These are phyloP conservation scores for Synchytrium microbalum DNA, from an alignment of 371 early-diverging fungal species.

Conservation along the genomic window DNA sequence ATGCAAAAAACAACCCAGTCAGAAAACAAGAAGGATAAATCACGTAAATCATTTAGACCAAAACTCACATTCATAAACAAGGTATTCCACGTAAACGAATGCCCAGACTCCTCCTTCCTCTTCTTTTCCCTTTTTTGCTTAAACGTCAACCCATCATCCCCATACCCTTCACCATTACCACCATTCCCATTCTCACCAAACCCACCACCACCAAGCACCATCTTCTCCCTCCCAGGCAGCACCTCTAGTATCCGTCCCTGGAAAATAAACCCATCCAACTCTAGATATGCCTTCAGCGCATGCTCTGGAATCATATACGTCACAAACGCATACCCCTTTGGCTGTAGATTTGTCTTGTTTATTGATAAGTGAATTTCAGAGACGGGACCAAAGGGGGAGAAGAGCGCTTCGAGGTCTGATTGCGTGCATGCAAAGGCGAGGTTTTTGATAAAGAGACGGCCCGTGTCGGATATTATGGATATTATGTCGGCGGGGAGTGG, in stretches of 20 bases:
- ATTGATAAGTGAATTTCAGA: constrained; percentile 93
- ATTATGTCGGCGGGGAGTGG: constrained; percentile 34
- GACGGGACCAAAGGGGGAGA: constrained; percentile 79
- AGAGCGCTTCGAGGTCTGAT: constrained; percentile 69
- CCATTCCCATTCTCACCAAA: constrained; percentile 20
- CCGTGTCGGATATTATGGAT: constrained; percentile 78
- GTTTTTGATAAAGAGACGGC: constrained; percentile 88
- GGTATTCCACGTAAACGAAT: constrained; percentile 90
- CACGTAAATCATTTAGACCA: too few relatives aligned
- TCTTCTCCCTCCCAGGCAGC: constrained; percentile 79
- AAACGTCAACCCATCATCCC: constrained; percentile 28
- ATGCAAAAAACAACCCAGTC: constrained; percentile 1
- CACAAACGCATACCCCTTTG: constrained; percentile 90
- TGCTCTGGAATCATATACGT: constrained; percentile 83
- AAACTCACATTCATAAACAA: constrained; percentile 83
- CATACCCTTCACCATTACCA: constrained; percentile 13
- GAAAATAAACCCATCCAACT: constrained; percentile 74
- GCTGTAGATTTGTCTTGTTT: constrained; percentile 77
- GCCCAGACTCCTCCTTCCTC: constrained; percentile 63
- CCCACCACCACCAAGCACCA: constrained; percentile 16
- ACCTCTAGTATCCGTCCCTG: constrained; percentile 88
- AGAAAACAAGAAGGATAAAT: neutral
- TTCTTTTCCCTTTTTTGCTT: constrained; percentile 76
- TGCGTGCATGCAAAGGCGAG: constrained; percentile 83
- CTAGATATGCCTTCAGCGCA: constrained; percentile 77